These are phyloP conservation scores for Phaeoacremonium minimum DNA, from an alignment of 2,329 filamentous ascomycete genomes.

Conservation along the genomic window DNA sequence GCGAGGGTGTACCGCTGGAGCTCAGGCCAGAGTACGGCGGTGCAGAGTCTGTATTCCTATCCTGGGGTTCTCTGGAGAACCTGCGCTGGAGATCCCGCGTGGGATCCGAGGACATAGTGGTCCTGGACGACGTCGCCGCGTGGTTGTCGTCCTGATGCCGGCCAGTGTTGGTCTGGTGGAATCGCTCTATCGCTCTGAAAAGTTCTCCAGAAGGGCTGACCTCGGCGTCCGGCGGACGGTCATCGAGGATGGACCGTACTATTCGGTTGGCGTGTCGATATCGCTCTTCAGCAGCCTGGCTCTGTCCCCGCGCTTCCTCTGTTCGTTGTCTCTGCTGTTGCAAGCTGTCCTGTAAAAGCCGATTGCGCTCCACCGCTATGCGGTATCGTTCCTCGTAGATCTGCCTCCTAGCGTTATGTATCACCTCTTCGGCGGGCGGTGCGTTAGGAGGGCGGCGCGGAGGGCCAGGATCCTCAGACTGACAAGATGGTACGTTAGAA, in stretches of 20 bases:
- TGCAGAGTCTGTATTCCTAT: conserved; percentile 17
- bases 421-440: too few relatives aligned
- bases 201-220: conserved; percentile 38
- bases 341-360: too few relatives aligned
- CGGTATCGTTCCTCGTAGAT: too few relatives aligned
- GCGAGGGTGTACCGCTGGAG: conserved; percentile 17
- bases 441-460: too few relatives aligned
- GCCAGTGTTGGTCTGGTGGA: conserved; percentile 20
- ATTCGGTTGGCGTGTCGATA: conserved; percentile 24
- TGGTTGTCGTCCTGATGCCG: neutral
- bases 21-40: conserved; percentile 12
- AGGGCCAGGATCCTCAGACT: too few relatives aligned
- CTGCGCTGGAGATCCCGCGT: conserved; percentile 27
- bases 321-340: too few relatives aligned
- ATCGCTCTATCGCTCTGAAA: conserved; percentile 35
- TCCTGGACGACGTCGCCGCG: conserved; percentile 12
- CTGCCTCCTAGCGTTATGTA: too few relatives aligned
- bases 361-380: too few relatives aligned
- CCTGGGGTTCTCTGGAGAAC: conserved; percentile 27
- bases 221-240: conserved; percentile 25
- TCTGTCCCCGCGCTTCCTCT: conserved; percentile 9
- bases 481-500: too few relatives aligned
- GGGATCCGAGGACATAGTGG: conserved; percentile 29
- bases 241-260: conserved; percentile 33
- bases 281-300: conserved; percentile 14